Evolutionary conservation across 164 flowering plant genomes (phyloP).

Genomic region (Buxus sempervirens): DNA sequence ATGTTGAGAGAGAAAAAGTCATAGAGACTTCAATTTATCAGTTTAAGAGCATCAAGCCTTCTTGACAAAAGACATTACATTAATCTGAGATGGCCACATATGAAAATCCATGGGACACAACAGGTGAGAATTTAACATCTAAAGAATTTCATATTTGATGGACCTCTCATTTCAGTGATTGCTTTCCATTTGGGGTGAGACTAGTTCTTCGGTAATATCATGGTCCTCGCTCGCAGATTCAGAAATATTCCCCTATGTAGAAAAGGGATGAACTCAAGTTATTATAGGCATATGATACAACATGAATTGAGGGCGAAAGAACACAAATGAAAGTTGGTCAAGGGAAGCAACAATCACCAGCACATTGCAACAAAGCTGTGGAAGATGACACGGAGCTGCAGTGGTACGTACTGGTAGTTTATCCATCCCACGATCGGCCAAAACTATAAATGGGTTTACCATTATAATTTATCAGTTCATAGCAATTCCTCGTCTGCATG

Average conservation of each 20-base stretch:
- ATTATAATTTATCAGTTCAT: not conserved
- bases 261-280: not conserved
- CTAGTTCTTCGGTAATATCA: constrained; percentile 36
- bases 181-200: not conserved
- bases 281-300: not conserved
- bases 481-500: not conserved
- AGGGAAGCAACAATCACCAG: constrained; percentile 47
- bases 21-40: no score
- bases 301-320: no score
- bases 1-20: no score
- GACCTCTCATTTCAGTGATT: not conserved
- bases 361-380: constrained; percentile 69
- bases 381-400: constrained; percentile 84
- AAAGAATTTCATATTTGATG: no score
- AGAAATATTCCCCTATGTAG: constrained; percentile 76
- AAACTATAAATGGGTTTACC: constrained; percentile 55
- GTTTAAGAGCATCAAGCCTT: no score
- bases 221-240: constrained; percentile 64
- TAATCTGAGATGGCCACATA: no score
- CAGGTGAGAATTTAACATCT: no score
- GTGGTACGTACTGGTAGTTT: constrained; percentile 74
- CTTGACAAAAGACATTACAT: no score
- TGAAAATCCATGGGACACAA: no score
- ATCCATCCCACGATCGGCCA: constrained; percentile 91
- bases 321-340: not conserved